phyloP scores from a whole-genome alignment of 306 rosid genomes.

The Neltuma alba region DNA sequence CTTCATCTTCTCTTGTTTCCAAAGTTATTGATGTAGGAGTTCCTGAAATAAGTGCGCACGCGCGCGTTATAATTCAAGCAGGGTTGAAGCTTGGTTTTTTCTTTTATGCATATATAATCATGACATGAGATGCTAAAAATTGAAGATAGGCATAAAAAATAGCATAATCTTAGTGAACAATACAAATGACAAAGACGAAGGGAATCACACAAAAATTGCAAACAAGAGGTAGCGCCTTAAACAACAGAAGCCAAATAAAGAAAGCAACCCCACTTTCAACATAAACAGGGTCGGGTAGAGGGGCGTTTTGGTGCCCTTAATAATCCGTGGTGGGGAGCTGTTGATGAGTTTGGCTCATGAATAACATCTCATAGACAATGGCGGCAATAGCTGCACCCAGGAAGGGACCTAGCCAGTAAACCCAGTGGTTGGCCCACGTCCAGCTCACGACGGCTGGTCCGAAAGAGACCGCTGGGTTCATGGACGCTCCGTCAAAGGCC shows the following conservation, averaged over 20 bases:
- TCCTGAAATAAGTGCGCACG: no score
- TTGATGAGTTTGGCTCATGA: conserved; percentile 63
- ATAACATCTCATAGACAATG: conserved; percentile 54
- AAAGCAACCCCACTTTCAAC: conserved; percentile 26
- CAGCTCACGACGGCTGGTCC: conserved; percentile 88
- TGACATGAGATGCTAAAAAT: not conserved
- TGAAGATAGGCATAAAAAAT: conserved; percentile 4
- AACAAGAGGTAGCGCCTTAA: conserved; percentile 33
- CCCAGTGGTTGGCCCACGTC: conserved; percentile 80
- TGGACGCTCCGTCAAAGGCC: conserved; percentile 84
- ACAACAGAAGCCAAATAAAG: conserved; percentile 32
- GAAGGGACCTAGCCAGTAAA: conserved; percentile 77
- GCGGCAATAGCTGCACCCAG: conserved; percentile 69
- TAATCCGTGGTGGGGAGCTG: conserved; percentile 59
- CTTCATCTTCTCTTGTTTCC: not conserved
- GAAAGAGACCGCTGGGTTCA: conserved; percentile 89
- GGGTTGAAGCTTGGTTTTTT: not conserved
- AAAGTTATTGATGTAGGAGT: not conserved
- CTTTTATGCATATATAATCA: not conserved
- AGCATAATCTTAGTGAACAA: conserved; percentile 27
- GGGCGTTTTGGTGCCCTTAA: conserved; percentile 20
- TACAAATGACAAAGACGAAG: conserved; percentile 28
- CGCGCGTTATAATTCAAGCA: no score
- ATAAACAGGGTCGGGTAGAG: not conserved
- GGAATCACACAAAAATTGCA: conserved; percentile 39